Evolutionary conservation across 108 stramenopile species (phyloP).

Genomic region (Cyclotella atomus): DNA sequence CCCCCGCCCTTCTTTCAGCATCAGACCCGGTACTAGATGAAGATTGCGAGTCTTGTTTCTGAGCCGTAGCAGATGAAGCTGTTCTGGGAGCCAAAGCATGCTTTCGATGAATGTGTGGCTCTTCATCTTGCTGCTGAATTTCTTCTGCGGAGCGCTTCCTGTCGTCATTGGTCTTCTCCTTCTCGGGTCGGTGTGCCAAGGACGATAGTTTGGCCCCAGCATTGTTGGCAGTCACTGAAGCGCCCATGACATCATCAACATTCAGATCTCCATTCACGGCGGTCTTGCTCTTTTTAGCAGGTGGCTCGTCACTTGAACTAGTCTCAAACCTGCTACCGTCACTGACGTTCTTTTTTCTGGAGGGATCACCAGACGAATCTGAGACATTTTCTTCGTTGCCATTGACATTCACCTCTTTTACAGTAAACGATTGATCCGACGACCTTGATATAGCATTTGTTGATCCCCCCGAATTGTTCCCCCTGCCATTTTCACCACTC

Average conservation of each 20-base stretch:
- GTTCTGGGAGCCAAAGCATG: not conserved
- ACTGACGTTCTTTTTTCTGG: slow-evolving; percentile 11
- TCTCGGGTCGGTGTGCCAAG: slow-evolving; percentile 57
- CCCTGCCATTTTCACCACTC: slow-evolving; percentile 6
- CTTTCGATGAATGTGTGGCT: not conserved
- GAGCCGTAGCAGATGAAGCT: slow-evolving; percentile 17
- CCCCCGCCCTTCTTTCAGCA: not conserved
- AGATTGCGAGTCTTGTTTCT: slow-evolving; percentile 50
- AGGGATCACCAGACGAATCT: slow-evolving; percentile 24
- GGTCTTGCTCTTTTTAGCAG: not conserved
- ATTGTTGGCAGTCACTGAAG: slow-evolving; percentile 86
- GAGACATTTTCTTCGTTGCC: slow-evolving; percentile 37
- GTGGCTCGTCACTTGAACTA: not conserved
- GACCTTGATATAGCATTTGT: slow-evolving; percentile 46
- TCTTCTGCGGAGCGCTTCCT: not conserved
- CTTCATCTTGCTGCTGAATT: not conserved
- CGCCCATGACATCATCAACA: slow-evolving; percentile 75
- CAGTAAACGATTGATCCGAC: slow-evolving; percentile 53
- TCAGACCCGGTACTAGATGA: slow-evolving; percentile 60
- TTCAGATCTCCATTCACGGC: not conserved
- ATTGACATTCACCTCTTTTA: slow-evolving; percentile 41
- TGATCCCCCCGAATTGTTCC: slow-evolving; percentile 20
- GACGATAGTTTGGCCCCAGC: slow-evolving; percentile 80
- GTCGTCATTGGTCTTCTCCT: not conserved
- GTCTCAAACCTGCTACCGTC: not conserved